Conservation (phyloP, 768 basidiomycete genomes). For the Chlorophyllum brunneum region DNA sequence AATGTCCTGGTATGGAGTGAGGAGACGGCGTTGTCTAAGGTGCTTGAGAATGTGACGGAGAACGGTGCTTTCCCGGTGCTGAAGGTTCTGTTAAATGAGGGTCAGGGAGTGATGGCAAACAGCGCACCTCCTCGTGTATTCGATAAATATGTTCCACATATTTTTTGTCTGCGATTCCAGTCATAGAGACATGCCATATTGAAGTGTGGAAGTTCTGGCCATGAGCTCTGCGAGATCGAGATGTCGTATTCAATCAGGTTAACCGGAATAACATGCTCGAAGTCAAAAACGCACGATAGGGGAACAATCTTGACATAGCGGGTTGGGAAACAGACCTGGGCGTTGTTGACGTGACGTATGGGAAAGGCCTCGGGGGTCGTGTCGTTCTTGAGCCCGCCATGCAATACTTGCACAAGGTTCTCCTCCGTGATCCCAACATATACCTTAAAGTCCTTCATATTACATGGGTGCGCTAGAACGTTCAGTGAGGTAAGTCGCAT, state of each 20-base stretch:
- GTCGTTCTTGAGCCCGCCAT: slow-evolving; percentile 64
- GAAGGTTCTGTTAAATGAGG: slow-evolving; percentile 5
- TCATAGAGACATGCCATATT: slow-evolving; percentile 69
- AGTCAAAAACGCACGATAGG: slow-evolving; percentile 49
- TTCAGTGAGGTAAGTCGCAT: slow-evolving; percentile 9
- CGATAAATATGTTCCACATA: slow-evolving; percentile 52
- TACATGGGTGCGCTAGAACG: slow-evolving; percentile 72
- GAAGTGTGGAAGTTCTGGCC: slow-evolving; percentile 73
- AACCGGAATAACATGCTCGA: not conserved
- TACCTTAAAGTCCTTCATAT: slow-evolving; percentile 80
- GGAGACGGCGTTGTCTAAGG: slow-evolving; percentile 69
- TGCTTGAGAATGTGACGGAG: slow-evolving; percentile 72
- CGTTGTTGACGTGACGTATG: slow-evolving; percentile 50
- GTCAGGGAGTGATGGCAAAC: not conserved
- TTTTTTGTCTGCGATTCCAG: slow-evolving; percentile 52
- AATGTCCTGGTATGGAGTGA: slow-evolving; percentile 61
- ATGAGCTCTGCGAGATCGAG: slow-evolving; percentile 49
- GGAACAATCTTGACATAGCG: slow-evolving; percentile 75
- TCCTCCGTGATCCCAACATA: slow-evolving; percentile 62
- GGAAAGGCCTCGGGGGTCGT: slow-evolving; percentile 58
- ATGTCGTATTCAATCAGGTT: not conserved
- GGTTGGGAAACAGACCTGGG: slow-evolving; percentile 57
- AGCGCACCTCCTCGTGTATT: slow-evolving; percentile 60
- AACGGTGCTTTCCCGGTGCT: slow-evolving; percentile 66
- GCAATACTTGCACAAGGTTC: slow-evolving; percentile 65